phyloP scores from a whole-genome alignment of 2,329 filamentous ascomycete genomes.

The Gyromitra esculenta region DNA sequence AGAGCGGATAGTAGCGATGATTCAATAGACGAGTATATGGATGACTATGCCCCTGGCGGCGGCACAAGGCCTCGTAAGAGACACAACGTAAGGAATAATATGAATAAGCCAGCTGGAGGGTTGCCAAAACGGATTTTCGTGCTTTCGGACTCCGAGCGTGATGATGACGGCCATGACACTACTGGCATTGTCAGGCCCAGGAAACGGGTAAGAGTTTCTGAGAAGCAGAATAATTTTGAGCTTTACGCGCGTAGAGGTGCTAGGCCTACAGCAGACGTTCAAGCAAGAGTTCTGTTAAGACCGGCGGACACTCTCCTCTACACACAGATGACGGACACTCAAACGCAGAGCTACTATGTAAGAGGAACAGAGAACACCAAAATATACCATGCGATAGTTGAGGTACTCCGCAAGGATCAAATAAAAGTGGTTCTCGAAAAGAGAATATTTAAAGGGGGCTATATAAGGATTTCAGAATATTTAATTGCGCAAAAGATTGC shows the following conservation, averaged over 20 bases:
- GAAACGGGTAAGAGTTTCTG: conserved; percentile 19
- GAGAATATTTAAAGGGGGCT: background rate
- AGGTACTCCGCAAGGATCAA: background rate
- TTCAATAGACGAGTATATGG: conserved; percentile 21
- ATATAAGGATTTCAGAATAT: background rate
- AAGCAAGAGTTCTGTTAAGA: conserved; percentile 6
- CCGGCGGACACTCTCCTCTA: conserved; percentile 12
- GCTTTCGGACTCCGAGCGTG: conserved; percentile 31
- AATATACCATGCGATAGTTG: background rate
- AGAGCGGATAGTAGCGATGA: conserved; percentile 26
- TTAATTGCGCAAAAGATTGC: background rate
- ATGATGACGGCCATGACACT: conserved; percentile 12
- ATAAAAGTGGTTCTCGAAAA: background rate
- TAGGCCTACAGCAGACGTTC: background rate
- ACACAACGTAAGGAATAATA: background rate
- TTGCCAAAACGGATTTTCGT: conserved; percentile 23
- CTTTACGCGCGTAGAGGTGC: conserved; percentile 9
- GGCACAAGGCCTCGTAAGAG: conserved; percentile 22
- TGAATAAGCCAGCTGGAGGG: background rate
- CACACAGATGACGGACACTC: background rate
- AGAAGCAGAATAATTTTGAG: background rate
- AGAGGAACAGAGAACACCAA: background rate
- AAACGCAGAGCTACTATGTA: background rate
- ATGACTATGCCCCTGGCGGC: background rate
- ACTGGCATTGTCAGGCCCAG: background rate